Evolutionary conservation across 2,329 filamentous ascomycete species (phyloP), one percentile per base, ranked within the genome.

Genomic region (Colletotrichum nymphaeae): DNA sequence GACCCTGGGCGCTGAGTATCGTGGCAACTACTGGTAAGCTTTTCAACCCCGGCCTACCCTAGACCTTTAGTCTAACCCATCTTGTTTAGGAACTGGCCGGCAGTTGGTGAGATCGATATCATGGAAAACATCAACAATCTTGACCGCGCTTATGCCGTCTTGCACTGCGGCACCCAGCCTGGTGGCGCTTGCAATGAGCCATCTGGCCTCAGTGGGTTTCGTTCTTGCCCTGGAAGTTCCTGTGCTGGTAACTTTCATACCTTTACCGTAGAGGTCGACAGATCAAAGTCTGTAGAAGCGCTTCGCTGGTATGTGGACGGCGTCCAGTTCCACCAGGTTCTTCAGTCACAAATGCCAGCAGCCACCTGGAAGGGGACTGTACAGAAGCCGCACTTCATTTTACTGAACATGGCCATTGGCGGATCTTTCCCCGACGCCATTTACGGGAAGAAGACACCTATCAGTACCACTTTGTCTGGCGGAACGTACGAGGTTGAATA

Each of bases 91-190:
- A 69, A 73, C 58, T 91, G 89, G 89, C 69, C 69, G 4, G 30
- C 57, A 11, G 69, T 72, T 72, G 87, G 88, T 14, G 89, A 87
- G 73, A 86, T 94, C 0, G 86, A 93, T 55, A 87, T 93, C 4
- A 84, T 83, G n/a, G 86, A 92, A 73, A 90, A 94, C 70, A 86
- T 94, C 57, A 89, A 91, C 72, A 94, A 89, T 86, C 0, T 90
- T 88, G 1, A 84, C 80, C 4, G 88, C 80, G 78, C 80, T 5
- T 84, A 86, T 67, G 88, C 86, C 35, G 88, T 87, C 4, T 79
- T 86, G 2, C 89, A 91, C 81, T 91, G 88, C 80, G 86, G 86
- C 28, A 74, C 74, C 24, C 73, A 78, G 5, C 78, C 79, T 5
- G 87, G 86, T 11, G 87, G 87, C 2, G 80, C 84, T 37, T 90